A percentile compares a stretch with the other conserved stretches of the same genome.
These are phyloP conservation scores for Houttuynia cordata DNA, from an alignment of 164 flowering plant species.

Conservation along the genomic window DNA sequence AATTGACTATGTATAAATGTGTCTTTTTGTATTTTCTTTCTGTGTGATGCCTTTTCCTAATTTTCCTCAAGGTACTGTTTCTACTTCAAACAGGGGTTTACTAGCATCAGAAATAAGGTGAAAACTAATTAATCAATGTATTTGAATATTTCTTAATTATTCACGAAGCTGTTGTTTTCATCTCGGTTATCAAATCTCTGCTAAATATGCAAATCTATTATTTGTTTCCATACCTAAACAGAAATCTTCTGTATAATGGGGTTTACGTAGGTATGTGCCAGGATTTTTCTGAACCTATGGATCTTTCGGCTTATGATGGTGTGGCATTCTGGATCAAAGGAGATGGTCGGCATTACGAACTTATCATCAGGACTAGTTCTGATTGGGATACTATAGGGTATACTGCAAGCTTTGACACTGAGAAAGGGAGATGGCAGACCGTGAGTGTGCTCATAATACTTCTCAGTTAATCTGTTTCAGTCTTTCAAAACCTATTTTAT, in stretches of 20 bases:
- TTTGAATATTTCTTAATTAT: neutral
- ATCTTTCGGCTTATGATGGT: constrained; percentile 95
- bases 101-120: constrained; percentile 87
- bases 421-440: constrained; percentile 72
- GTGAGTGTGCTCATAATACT: constrained; percentile 30
- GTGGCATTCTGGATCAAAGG: constrained; percentile 80
- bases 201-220: no score
- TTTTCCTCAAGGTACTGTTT: constrained; percentile 54
- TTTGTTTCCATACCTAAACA: no score
- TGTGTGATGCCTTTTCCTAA: constrained; percentile 1
- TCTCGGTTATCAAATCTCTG: no score
- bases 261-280: constrained; percentile 14
- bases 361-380: constrained; percentile 77
- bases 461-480: neutral
- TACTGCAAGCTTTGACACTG: constrained; percentile 76
- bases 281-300: constrained; percentile 77
- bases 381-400: constrained; percentile 98
- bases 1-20: neutral
- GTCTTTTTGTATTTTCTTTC: neutral
- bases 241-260: neutral
- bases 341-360: constrained; percentile 81
- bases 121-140: constrained; percentile 1
- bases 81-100: constrained; percentile 92
- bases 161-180: no score
- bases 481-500: neutral